Conservation (phyloP, 345 rosid species). For the Eucalyptus marginata region DNA sequence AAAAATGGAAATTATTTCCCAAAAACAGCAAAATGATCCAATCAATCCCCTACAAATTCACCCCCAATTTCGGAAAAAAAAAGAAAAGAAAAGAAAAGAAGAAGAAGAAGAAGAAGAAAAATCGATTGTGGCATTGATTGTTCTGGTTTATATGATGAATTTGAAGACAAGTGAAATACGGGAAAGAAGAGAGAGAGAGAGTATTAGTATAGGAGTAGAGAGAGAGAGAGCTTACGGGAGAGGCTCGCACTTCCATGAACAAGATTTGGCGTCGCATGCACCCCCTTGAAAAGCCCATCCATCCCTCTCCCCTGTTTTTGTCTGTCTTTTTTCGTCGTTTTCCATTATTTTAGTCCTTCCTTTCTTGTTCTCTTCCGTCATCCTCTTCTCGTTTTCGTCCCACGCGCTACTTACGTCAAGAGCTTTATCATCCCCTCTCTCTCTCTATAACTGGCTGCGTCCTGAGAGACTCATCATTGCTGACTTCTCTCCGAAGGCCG, state of each 20-base stretch:
- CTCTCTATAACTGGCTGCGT: not conserved
- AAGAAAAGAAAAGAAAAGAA: too few relatives aligned
- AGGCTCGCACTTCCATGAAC: not conserved
- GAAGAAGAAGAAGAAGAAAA: too few relatives aligned
- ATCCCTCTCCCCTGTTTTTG: not conserved
- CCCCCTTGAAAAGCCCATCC: not conserved
- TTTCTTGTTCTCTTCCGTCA: not conserved
- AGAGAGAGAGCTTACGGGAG: not conserved
- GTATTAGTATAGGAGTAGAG: too few relatives aligned
- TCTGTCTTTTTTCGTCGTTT: not conserved
- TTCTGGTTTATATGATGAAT: not conserved
- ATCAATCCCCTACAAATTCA: not conserved
- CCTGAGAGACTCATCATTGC: not conserved
- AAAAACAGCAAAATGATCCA: not conserved
- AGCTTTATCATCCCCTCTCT: not conserved
- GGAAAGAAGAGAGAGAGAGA: too few relatives aligned
- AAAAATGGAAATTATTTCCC: not conserved
- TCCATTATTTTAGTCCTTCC: not conserved
- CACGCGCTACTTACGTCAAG: not conserved
- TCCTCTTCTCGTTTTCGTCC: not conserved
- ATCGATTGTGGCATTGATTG: not conserved
- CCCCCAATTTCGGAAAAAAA: not conserved
- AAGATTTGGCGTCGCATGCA: not conserved
- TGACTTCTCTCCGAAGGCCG: not conserved
- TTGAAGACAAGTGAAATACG: not conserved